These are phyloP conservation scores for Cladophialophora psammophila DNA, from an alignment of 2,329 filamentous ascomycete species.

Conservation along the genomic window DNA sequence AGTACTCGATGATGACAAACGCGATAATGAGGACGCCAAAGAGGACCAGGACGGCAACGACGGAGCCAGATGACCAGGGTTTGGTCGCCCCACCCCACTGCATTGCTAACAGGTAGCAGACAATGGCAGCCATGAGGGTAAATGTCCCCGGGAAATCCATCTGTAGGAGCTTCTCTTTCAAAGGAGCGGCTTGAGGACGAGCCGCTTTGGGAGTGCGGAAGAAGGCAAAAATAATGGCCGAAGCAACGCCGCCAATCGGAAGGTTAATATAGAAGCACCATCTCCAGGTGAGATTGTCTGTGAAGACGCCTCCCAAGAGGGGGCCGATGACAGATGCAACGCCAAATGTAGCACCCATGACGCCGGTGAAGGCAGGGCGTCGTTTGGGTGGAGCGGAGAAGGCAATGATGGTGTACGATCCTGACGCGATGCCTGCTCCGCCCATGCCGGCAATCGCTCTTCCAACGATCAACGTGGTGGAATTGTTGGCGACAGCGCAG, in stretches of 20 bases:
- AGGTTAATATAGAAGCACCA: constrained; percentile 50
- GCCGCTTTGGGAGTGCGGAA: constrained; percentile 42
- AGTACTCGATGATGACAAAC: constrained; percentile 49
- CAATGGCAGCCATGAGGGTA: constrained; percentile 50
- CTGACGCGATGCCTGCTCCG: constrained; percentile 45
- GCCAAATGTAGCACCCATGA: constrained; percentile 43
- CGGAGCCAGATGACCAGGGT: constrained; percentile 48
- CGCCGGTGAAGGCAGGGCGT: constrained; percentile 56
- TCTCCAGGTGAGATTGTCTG: constrained; percentile 44
- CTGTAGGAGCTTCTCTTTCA: constrained; percentile 51
- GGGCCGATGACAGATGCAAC: constrained; percentile 44
- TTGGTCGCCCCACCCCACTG: constrained; percentile 54
- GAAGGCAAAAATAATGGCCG: constrained; percentile 42
- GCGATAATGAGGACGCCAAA: constrained; percentile 49
- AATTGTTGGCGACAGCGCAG: constrained; percentile 49
- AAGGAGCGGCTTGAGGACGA: constrained; percentile 37
- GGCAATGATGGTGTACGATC: constrained; percentile 56
- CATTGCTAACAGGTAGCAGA: constrained; percentile 55
- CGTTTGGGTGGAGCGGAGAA: constrained; percentile 55
- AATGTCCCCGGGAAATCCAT: constrained; percentile 55
- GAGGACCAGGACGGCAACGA: constrained; percentile 57
- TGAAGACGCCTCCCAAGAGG: constrained; percentile 45
- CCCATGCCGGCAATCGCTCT: constrained; percentile 50
- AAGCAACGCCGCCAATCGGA: constrained; percentile 44
- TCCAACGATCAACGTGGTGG: constrained; percentile 49